Evolutionary conservation across 1,284 basidiomycete species (phyloP).

Genomic region (Cronartium quercuum): DNA sequence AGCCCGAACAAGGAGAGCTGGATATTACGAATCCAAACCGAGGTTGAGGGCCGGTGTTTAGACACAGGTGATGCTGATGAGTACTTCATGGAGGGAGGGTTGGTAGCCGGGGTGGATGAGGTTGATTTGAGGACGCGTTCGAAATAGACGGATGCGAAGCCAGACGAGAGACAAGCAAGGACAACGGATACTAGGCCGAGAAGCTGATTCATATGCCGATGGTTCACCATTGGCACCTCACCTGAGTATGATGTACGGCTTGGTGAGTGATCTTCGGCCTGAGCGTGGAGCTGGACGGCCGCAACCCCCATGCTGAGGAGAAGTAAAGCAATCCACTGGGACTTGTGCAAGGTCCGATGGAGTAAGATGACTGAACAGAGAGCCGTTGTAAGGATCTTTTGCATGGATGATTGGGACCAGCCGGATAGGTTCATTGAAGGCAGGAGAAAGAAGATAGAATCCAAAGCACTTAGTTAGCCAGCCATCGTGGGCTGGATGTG

Average conservation of each 20-base stretch:
- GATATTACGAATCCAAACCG: slow-evolving; percentile 50
- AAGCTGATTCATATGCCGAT: slow-evolving; percentile 46
- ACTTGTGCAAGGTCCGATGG: slow-evolving; percentile 46
- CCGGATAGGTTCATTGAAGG: not conserved
- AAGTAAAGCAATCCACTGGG: slow-evolving; percentile 49
- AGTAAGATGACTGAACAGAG: slow-evolving; percentile 50
- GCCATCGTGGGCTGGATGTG: not conserved
- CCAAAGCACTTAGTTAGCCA: not conserved
- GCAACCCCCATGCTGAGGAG: slow-evolving; percentile 49
- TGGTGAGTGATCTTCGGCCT: not conserved
- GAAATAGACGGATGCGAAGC: slow-evolving; percentile 50
- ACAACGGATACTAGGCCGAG: slow-evolving; percentile 49
- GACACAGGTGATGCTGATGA: not conserved
- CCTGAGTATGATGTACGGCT: not conserved
- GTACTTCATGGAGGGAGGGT: not conserved
- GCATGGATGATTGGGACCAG: not conserved
- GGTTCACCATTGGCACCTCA: not conserved
- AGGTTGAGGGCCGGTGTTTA: slow-evolving; percentile 36
- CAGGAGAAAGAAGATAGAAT: not conserved
- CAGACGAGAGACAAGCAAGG: slow-evolving; percentile 49
- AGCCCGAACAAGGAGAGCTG: slow-evolving; percentile 49
- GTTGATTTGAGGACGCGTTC: slow-evolving; percentile 49
- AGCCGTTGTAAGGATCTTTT: slow-evolving; percentile 49
- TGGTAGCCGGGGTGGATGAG: not conserved
- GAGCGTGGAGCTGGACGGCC: slow-evolving; percentile 48